phyloP scores from a whole-genome alignment of 2,329 filamentous ascomycete genomes.

The Thelonectria olida region DNA sequence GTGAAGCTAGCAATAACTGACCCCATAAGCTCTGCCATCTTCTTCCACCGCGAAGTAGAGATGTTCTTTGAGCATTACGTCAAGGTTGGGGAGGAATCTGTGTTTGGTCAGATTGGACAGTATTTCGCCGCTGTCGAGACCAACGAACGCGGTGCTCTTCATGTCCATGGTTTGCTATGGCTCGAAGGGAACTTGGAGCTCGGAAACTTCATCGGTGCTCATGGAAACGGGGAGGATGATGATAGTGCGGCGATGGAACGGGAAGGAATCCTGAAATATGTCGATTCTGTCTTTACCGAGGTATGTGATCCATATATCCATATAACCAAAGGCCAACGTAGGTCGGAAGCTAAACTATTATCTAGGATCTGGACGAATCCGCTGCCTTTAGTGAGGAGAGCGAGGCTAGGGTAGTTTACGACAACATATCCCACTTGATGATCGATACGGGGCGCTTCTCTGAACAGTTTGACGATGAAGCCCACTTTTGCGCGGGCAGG shows the following conservation, averaged over 20 bases:
- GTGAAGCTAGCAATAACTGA: conserved; percentile 9
- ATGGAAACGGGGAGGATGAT: neutral
- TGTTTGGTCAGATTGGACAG: neutral
- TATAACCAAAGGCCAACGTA: neutral
- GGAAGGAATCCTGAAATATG: neutral
- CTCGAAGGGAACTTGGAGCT: conserved; percentile 6
- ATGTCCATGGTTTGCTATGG: conserved; percentile 7
- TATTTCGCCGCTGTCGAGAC: neutral
- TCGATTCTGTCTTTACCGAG: conserved; percentile 8
- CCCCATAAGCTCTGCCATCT: conserved; percentile 2
- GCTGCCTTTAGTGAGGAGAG: neutral
- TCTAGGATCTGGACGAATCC: neutral
- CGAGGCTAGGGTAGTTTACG: neutral
- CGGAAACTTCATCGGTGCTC: neutral
- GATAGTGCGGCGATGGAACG: conserved; percentile 1
- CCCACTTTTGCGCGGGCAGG: conserved; percentile 10
- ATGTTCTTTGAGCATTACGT: conserved; percentile 4
- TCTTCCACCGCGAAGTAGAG: conserved; percentile 2
- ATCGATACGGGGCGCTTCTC: neutral
- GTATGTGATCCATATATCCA: conserved; percentile 8
- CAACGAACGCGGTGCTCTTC: neutral
- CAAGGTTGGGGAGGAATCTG: neutral
- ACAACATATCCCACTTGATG: conserved; percentile 9
- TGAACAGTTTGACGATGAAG: conserved; percentile 9
- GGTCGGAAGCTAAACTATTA: neutral